phyloP scores from a whole-genome alignment of 768 basidiomycete species.

The Collybiopsis luxurians region DNA sequence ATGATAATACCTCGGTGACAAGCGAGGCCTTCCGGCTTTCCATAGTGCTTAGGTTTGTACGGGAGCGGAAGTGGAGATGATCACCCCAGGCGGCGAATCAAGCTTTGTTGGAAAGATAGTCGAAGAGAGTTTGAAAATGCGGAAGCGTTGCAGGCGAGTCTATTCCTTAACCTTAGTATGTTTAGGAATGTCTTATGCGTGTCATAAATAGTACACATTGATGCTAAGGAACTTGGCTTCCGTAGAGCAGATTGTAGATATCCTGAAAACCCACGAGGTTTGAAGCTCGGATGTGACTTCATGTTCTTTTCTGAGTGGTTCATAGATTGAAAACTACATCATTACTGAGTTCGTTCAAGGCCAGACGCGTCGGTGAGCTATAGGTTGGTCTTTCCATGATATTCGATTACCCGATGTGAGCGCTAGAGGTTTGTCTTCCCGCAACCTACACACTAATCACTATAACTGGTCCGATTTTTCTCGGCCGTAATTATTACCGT shows the following conservation, averaged over 20 bases:
- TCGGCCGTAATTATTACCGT: no score
- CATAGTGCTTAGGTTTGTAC: constrained; percentile 67
- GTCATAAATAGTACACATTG: constrained; percentile 83
- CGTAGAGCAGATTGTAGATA: constrained; percentile 54
- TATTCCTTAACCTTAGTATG: neutral
- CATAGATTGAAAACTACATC: constrained; percentile 82
- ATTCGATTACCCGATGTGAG: constrained; percentile 76
- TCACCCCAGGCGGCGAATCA: constrained; percentile 84
- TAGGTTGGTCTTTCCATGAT: constrained; percentile 80
- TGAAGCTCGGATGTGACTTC: constrained; percentile 7
- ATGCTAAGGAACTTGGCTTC: constrained; percentile 89
- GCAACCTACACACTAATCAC: no score
- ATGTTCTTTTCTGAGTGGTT: neutral
- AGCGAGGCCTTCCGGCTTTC: no score
- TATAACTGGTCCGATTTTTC: no score
- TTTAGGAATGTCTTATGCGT: neutral
- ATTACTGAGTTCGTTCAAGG: constrained; percentile 84
- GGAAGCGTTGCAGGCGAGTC: constrained; percentile 57
- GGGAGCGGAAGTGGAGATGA: constrained; percentile 84
- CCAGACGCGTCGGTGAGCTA: constrained; percentile 86
- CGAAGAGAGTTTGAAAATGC: constrained; percentile 56
- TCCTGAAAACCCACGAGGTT: constrained; percentile 42
- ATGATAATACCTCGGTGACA: no score
- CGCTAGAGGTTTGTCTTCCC: constrained; percentile 7
- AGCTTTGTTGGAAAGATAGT: constrained; percentile 79